Evolutionary conservation across 352 stramenopile genomes (phyloP), one percentile per base, ranked within the genome.

Genomic region (Pythium brachiatum): DNA sequence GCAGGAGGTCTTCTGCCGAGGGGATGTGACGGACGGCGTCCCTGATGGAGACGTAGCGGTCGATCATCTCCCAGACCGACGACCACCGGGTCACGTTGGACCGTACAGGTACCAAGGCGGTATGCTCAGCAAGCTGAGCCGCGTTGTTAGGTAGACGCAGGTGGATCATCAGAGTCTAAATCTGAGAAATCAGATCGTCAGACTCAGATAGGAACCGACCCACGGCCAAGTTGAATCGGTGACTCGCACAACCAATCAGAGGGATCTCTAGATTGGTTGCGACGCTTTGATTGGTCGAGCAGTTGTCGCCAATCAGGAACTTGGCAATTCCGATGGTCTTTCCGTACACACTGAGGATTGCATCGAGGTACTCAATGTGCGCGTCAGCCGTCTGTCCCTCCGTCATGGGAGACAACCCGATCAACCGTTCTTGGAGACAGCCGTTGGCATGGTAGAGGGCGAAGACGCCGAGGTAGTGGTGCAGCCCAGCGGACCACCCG

Each of bases 401-500:
- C 8, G 53, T 13, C 41, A 59, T 54, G 8, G 53, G 58, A 44
- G 55, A 69, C 15, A 65, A 11, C 15, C 32, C 50, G 1, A 69
- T 32, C 15, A 64, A 55, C 2, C 50, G 44, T 32, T 71, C 31
- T 41, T 31, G 34, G 11, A 11, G 51, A 7, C 21, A 21, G 32
- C 27, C 25, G 15, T 29, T 51, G 12, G n/a, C 26, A 6, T 50
- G n/a, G 29, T 58, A 71, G 13, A 71, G 43, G 11, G 34, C 53
- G 23, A 57, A 60, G 6, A 63, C n/a, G 3, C 38, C 57, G 41
- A 71, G n/a, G 16, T 57, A 71, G 34, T 67, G 57, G 21, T 46
- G 32, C 18, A 57, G 44, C 3, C 38, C 47, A 5, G 39, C 48
- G 7, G 26, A 43, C 64, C 57, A 70, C 7, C 57, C 64, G 48